phyloP scores from a whole-genome alignment of 2,329 filamentous ascomycete species.

The Pseudocercospora fuligena region DNA sequence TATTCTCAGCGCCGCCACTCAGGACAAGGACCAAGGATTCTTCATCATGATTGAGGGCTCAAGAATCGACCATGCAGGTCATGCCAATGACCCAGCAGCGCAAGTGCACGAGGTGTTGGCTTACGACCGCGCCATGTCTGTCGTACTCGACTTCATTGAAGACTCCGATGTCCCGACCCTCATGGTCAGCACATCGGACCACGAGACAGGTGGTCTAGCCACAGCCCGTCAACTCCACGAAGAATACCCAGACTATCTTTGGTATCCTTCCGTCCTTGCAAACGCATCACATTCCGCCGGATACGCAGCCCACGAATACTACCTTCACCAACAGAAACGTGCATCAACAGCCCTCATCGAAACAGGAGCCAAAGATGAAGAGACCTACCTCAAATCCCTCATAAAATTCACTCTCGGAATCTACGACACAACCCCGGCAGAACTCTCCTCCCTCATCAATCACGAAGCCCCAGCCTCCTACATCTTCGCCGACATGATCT shows the following conservation, averaged over 20 bases:
- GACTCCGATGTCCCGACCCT: slow-evolving; percentile 74
- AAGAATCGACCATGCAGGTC: slow-evolving; percentile 91
- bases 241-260: slow-evolving; percentile 71
- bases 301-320: slow-evolving; percentile 68
- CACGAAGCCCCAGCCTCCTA: slow-evolving; percentile 60
- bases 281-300: slow-evolving; percentile 79
- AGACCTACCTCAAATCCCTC: slow-evolving; percentile 71
- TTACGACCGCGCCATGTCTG: slow-evolving; percentile 84
- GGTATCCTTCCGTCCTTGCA: slow-evolving; percentile 82
- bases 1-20: slow-evolving; percentile 79
- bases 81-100: slow-evolving; percentile 60
- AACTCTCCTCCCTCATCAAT: slow-evolving; percentile 68
- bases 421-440: slow-evolving; percentile 67
- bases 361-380: slow-evolving; percentile 46
- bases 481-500: slow-evolving; percentile 82
- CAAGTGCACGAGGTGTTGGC: slow-evolving; percentile 85
- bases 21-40: slow-evolving; percentile 86
- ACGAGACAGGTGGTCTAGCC: slow-evolving; percentile 90
- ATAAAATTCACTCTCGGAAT: slow-evolving; percentile 77
- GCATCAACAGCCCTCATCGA: slow-evolving; percentile 29
- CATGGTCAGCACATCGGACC: slow-evolving; percentile 89
- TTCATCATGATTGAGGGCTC: slow-evolving; percentile 99
- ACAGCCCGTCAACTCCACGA: slow-evolving; percentile 73
- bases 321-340: slow-evolving; percentile 50
- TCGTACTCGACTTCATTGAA: slow-evolving; percentile 83